A percentile compares a stretch with the other conserved stretches of the same genome.
Conservation (phyloP, 306 rosid species). For the Ochetophila trinervis region DNA sequence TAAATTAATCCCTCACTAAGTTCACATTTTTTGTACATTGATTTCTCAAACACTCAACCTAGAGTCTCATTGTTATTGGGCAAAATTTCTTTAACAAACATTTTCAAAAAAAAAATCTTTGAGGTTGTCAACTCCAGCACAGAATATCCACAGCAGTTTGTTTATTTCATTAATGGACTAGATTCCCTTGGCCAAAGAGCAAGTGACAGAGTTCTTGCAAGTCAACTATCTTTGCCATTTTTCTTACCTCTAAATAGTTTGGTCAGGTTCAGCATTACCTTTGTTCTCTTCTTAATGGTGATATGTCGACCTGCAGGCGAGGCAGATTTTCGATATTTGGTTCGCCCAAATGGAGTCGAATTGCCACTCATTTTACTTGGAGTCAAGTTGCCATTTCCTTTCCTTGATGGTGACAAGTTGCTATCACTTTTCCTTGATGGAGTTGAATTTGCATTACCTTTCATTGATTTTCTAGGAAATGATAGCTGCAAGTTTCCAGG, state of each 20-base stretch:
- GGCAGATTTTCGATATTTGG: constrained; percentile 44
- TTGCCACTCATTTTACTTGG: no score
- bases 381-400: constrained; percentile 13
- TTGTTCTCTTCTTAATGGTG: constrained; percentile 56
- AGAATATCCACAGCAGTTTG: not conserved
- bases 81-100: not conserved
- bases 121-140: not conserved
- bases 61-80: not conserved
- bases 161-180: not conserved
- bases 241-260: constrained; percentile 56
- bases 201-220: not conserved
- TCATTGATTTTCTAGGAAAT: constrained; percentile 41
- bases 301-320: constrained; percentile 56
- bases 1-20: constrained; percentile 8
- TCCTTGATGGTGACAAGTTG: constrained; percentile 21
- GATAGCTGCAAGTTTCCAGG: constrained; percentile 33
- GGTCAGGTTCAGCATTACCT: constrained; percentile 59
- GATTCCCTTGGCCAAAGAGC: constrained; percentile 1
- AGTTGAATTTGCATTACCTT: constrained; percentile 25
- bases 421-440: constrained; percentile 3
- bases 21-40: not conserved
- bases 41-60: not conserved
- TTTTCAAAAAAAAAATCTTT: not conserved
- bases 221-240: constrained; percentile 14
- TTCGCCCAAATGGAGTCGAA: constrained; percentile 38